These are phyloP conservation scores for Fremontodendron californicum DNA, from an alignment of 345 rosid species.

Conservation along the genomic window DNA sequence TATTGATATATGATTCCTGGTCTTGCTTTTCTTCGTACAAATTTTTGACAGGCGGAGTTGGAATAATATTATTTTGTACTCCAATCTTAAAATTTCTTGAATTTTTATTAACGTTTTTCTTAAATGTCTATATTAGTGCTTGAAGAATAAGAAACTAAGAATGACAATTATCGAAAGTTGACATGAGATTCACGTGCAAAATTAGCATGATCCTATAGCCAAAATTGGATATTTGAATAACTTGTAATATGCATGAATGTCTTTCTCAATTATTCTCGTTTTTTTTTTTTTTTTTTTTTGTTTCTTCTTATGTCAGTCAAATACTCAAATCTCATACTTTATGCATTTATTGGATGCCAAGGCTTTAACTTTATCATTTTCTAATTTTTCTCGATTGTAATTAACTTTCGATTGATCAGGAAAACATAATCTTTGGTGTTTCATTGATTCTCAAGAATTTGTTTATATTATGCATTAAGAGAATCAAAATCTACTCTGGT, in stretches of 20 bases:
- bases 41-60: background rate
- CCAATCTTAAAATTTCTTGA: background rate
- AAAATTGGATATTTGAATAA: background rate
- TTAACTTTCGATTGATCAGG: background rate
- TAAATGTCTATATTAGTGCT: background rate
- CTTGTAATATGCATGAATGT: background rate
- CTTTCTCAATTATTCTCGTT: too few relatives aligned
- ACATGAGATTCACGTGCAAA: background rate
- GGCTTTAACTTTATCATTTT: background rate
- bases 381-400: background rate
- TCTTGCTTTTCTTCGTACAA: background rate
- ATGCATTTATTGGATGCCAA: too few relatives aligned
- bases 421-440: background rate
- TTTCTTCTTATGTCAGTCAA: background rate
- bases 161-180: background rate
- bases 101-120: background rate
- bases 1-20: background rate
- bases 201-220: background rate
- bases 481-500: background rate
- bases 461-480: background rate
- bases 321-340: too few relatives aligned
- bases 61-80: background rate
- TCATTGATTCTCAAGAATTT: background rate
- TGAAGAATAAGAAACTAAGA: background rate
- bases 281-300: background rate